phyloP scores from a whole-genome alignment of 495 filamentous ascomycete genomes.

The Neurospora discreta region DNA sequence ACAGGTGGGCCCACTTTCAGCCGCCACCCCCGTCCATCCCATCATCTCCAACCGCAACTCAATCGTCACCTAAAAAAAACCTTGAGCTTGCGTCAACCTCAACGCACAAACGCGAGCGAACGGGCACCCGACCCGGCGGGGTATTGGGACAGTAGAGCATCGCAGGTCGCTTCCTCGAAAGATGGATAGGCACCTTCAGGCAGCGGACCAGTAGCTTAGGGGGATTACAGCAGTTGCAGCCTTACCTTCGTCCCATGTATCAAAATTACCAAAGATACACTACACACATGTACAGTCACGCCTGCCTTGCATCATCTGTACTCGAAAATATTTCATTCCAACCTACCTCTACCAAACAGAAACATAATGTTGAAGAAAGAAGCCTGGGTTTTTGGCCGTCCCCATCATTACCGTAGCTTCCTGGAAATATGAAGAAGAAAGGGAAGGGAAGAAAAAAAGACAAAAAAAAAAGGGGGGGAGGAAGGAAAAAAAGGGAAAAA shows the following conservation, averaged over 20 bases:
- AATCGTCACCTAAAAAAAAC: background rate
- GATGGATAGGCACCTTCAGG: background rate
- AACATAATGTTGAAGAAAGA: background rate
- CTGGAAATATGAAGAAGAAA: no score
- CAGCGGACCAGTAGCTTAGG: background rate
- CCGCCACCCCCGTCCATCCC: background rate
- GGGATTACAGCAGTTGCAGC: background rate
- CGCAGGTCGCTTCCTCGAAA: no score
- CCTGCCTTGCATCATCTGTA: background rate
- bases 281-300: background rate
- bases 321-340: background rate
- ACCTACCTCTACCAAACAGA: background rate
- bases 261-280: background rate
- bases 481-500: no score
- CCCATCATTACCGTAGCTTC: no score
- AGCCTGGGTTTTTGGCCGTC: background rate
- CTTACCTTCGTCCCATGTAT: background rate
- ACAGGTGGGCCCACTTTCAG: background rate
- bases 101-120: background rate
- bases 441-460: no score
- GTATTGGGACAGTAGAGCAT: background rate
- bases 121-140: background rate
- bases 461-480: no score
- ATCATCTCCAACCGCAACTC: background rate
- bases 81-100: background rate